Percentiles rank a stretch among this genome's conserved stretches.
Evolutionary conservation across 1,284 basidiomycete genomes (phyloP).

Genomic region (Cutaneotrichosporon curvatum): DNA sequence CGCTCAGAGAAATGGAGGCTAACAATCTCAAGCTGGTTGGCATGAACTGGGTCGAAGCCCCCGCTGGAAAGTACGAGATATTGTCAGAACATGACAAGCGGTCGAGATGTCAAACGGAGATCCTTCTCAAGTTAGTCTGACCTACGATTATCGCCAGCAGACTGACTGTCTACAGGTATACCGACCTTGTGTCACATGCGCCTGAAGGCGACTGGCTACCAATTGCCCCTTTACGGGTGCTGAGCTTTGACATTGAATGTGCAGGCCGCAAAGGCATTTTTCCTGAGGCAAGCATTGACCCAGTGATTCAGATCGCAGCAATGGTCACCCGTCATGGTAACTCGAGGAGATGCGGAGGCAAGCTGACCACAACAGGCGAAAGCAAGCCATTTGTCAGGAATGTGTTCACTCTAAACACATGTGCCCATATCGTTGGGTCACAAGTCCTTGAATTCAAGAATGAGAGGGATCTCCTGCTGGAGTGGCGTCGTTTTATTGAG

Average conservation of each 20-base stretch:
- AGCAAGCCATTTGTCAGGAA: slow-evolving; percentile 86
- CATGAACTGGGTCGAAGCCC: slow-evolving; percentile 95
- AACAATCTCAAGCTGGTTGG: slow-evolving; percentile 64
- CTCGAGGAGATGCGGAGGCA: not conserved
- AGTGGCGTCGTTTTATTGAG: slow-evolving; percentile 78
- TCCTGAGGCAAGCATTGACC: slow-evolving; percentile 77
- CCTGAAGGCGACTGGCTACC: slow-evolving; percentile 85
- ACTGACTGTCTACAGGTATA: slow-evolving; percentile 55
- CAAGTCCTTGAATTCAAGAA: slow-evolving; percentile 80
- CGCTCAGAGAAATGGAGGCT: not conserved
- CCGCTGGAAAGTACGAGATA: slow-evolving; percentile 68
- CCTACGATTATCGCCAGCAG: slow-evolving; percentile 1
- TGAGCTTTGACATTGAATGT: slow-evolving; percentile 97
- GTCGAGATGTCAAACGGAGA: slow-evolving; percentile 80
- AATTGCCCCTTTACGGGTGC: slow-evolving; percentile 79
- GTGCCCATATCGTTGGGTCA: slow-evolving; percentile 86
- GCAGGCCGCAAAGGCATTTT: slow-evolving; percentile 93
- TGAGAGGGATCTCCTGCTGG: slow-evolving; percentile 63
- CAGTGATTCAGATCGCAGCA: slow-evolving; percentile 93
- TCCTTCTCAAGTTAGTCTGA: slow-evolving; percentile 59
- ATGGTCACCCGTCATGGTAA: slow-evolving; percentile 93
- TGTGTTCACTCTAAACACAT: slow-evolving; percentile 89
- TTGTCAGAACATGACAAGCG: slow-evolving; percentile 54
- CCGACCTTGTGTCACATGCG: slow-evolving; percentile 74
- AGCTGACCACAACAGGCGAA: slow-evolving; percentile 57